Percentiles rank a stretch among this genome's conserved stretches.
These are phyloP conservation scores for Abelmoschus esculentus DNA, from an alignment of 345 rosid species.

Conservation along the genomic window DNA sequence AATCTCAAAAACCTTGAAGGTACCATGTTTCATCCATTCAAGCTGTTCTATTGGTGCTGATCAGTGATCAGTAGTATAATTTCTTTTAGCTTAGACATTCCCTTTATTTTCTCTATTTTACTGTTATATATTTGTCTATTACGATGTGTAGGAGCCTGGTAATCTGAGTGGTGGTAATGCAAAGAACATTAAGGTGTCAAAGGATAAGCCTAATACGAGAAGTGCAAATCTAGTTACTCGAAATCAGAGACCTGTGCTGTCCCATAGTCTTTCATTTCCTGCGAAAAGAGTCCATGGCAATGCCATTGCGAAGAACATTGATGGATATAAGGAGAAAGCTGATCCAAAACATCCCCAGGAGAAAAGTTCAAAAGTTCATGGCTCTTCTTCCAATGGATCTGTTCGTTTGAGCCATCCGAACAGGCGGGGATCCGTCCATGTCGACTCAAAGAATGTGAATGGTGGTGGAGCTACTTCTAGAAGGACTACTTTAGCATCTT, in stretches of 20 bases:
- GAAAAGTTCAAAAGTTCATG: slow-evolving; percentile 19
- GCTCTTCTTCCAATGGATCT: slow-evolving; percentile 20
- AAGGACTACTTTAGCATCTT: no score
- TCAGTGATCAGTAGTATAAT: no score
- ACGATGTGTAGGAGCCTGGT: slow-evolving; percentile 34
- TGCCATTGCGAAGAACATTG: slow-evolving; percentile 49
- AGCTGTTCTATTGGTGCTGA: no score
- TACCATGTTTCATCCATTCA: no score
- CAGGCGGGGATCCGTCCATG: no score
- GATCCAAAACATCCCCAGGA: slow-evolving; percentile 31
- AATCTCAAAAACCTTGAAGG: no score
- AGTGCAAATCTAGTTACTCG: slow-evolving; percentile 29
- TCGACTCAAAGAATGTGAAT: no score
- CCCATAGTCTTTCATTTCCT: slow-evolving; percentile 35
- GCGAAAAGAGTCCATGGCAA: slow-evolving; percentile 27
- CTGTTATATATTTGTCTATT: neutral
- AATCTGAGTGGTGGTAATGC: slow-evolving; percentile 17
- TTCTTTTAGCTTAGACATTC: no score
- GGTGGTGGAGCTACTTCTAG: no score
- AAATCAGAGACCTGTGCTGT: slow-evolving; percentile 39
- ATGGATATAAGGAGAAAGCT: slow-evolving; percentile 31
- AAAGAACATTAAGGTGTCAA: slow-evolving; percentile 38
- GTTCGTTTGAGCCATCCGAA: no score
- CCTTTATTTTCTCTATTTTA: no score
- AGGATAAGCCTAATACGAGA: slow-evolving; percentile 44